Evolutionary conservation across 2,329 filamentous ascomycete species (phyloP), one percentile per base, ranked within the genome.

Genomic region (Byssochlamys sp.): DNA sequence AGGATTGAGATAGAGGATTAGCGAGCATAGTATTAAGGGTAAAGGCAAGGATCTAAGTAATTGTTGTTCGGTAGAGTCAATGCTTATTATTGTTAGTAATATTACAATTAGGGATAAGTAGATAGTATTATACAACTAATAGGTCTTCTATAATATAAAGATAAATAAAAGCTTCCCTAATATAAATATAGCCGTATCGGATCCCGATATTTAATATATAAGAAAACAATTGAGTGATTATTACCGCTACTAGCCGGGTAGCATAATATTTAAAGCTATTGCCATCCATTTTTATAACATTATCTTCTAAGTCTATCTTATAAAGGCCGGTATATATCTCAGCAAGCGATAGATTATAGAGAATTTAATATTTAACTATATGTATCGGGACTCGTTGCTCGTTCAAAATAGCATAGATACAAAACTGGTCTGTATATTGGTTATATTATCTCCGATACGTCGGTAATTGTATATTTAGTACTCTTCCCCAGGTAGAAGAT

Each of bases 1-100:
- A 73, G 45, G 63, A 57, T 59, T 64, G 51, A 59, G 62, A 54
- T 14, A 56, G 55, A 60, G 58, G 33, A 39, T 63, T 61, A 26
- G 58, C 60, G 58, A 61, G 54, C 10, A 73, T 60, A 26, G 69
- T 64, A 55, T 67, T 54, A 25, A 73, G 62, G 33, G 64, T 68
- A 56, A 74, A 74, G 4, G 65, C 62, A 54, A 71, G 63, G 25
- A 72, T 54, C 58, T 72, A 66, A 12, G 63, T 64, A 4, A 73
- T 61, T 1, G 69, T 67, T 14, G 69, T 74, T 33, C 61, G 64
- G 61, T 71, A 62, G 35, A 73, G 62, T 25, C 62, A 54, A 39
- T 50, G 58, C 26, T 64, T 48, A 56, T 69, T 62, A 26, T 59
- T 59, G 35, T 39, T 49, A 58, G 62, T 24, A 27, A 69, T 61